Percentiles rank a stretch among this genome's conserved stretches.
Conservation (phyloP, 495 filamentous ascomycete genomes). For the Penicillium angulare region DNA sequence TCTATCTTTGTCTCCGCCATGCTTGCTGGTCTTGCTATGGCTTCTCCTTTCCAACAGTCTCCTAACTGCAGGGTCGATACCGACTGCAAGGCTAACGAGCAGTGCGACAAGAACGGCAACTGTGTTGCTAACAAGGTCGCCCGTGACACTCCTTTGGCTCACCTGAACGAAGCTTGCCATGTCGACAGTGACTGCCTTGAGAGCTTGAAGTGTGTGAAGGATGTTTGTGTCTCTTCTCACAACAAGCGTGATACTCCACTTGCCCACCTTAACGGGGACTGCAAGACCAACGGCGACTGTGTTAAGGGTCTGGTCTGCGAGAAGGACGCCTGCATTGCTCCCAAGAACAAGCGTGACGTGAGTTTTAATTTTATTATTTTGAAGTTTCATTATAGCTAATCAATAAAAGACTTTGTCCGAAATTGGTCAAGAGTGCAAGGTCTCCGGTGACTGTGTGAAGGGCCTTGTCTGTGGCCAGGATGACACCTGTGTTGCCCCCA, state of each 20-base stretch:
- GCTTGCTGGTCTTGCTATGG: conserved; percentile 8
- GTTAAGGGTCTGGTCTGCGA: conserved; percentile 6
- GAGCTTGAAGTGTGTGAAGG: neutral
- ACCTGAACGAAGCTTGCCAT: conserved; percentile 3
- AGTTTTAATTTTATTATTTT: neutral
- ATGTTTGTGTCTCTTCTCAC: neutral
- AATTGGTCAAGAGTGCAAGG: conserved; percentile 1
- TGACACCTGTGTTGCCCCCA: conserved; percentile 7
- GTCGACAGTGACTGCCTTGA: neutral
- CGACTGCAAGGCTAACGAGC: conserved; percentile 10
- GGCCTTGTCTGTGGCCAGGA: conserved; percentile 9
- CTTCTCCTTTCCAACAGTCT: conserved; percentile 2
- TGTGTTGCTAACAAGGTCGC: conserved; percentile 1
- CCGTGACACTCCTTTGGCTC: conserved; percentile 3
- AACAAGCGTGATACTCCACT: conserved; percentile 3
- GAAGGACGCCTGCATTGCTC: neutral
- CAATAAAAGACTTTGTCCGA: neutral
- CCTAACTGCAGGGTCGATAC: neutral
- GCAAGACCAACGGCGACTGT: conserved; percentile 4
- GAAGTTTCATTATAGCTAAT: neutral
- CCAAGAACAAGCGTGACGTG: conserved; percentile 8
- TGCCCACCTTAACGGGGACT: neutral
- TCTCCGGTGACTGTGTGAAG: conserved; percentile 6
- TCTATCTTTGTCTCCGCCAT: conserved; percentile 5
- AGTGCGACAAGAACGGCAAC: neutral